phyloP scores from a whole-genome alignment of 2,329 filamentous ascomycete genomes.

The Raffaelea ambrosiae region DNA sequence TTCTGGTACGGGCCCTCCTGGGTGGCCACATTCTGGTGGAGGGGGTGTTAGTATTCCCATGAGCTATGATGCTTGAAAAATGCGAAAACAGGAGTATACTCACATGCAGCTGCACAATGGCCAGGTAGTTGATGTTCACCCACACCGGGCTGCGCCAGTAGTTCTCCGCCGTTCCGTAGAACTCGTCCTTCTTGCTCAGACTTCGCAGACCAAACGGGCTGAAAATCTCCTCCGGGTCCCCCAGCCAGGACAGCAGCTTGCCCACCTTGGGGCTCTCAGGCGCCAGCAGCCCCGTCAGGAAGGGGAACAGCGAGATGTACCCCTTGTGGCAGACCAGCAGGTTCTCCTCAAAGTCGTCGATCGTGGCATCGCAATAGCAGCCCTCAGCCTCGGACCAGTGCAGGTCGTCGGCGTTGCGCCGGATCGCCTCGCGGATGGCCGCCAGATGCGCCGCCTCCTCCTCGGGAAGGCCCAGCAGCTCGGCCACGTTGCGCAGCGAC shows the following conservation, averaged over 20 bases:
- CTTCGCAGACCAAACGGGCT: slow-evolving; percentile 82
- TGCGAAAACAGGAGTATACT: slow-evolving; percentile 42
- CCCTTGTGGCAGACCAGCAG: slow-evolving; percentile 90
- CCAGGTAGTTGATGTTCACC: slow-evolving; percentile 94
- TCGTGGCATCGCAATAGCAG: slow-evolving; percentile 88
- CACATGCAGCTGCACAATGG: slow-evolving; percentile 66
- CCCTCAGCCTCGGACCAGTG: slow-evolving; percentile 80
- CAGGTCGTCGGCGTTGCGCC: slow-evolving; percentile 80
- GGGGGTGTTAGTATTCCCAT: too few species aligned
- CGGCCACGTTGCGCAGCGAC: slow-evolving; percentile 72
- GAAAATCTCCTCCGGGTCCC: slow-evolving; percentile 80
- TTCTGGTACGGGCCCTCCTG: slow-evolving; percentile 52
- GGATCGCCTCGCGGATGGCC: slow-evolving; percentile 66
- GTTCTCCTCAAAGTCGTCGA: slow-evolving; percentile 92
- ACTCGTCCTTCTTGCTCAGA: slow-evolving; percentile 71
- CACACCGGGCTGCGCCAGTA: slow-evolving; percentile 95
- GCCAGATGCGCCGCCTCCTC: slow-evolving; percentile 70
- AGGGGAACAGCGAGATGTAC: slow-evolving; percentile 89
- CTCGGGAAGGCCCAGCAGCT: slow-evolving; percentile 53
- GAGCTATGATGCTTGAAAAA: too few species aligned
- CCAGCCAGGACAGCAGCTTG: slow-evolving; percentile 67
- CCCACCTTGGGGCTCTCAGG: slow-evolving; percentile 67
- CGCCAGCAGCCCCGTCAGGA: slow-evolving; percentile 72
- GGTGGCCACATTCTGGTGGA: slow-evolving; percentile 48
- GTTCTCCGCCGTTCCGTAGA: slow-evolving; percentile 88